Evolutionary conservation across 306 rosid genomes (phyloP).

Genomic region (Quercus glauca): DNA sequence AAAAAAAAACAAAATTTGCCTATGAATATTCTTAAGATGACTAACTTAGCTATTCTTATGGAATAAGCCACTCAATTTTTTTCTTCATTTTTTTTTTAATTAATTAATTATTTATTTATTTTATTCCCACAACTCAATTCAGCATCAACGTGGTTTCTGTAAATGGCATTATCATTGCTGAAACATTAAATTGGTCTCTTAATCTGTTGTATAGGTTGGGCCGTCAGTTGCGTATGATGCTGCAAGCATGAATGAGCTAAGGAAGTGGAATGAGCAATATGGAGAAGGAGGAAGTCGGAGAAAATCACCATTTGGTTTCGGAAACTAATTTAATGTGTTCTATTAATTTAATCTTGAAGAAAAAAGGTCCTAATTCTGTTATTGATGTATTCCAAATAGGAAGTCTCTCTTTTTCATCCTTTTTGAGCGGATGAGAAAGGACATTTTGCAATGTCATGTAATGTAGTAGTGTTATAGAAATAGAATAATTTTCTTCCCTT

Average conservation of each 20-base stretch:
- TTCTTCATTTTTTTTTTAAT: background rate
- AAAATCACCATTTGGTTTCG: constrained; percentile 89
- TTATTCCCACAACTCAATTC: background rate
- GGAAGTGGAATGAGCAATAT: constrained; percentile 97
- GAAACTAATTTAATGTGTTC: constrained; percentile 29
- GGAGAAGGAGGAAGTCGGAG: constrained; percentile 95
- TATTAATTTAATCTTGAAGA: constrained; percentile 13
- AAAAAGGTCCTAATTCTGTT: background rate
- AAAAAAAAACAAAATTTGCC: background rate
- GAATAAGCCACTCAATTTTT: background rate
- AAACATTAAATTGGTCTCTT: background rate
- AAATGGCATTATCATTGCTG: background rate
- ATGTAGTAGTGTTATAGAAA: too few species aligned
- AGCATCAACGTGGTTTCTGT: background rate
- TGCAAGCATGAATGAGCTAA: constrained; percentile 83
- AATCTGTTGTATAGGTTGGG: constrained; percentile 61
- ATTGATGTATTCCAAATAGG: background rate
- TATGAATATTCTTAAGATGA: background rate
- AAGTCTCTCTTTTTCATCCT: background rate
- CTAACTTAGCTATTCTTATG: background rate
- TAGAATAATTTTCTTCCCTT: too few species aligned
- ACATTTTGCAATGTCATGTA: background rate
- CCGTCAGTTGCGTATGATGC: constrained; percentile 95
- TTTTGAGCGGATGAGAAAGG: background rate
- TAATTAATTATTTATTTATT: too few species aligned